Base-by-base conservation (phyloP, 208 protist species). In the Leishmania turanica region DNA sequence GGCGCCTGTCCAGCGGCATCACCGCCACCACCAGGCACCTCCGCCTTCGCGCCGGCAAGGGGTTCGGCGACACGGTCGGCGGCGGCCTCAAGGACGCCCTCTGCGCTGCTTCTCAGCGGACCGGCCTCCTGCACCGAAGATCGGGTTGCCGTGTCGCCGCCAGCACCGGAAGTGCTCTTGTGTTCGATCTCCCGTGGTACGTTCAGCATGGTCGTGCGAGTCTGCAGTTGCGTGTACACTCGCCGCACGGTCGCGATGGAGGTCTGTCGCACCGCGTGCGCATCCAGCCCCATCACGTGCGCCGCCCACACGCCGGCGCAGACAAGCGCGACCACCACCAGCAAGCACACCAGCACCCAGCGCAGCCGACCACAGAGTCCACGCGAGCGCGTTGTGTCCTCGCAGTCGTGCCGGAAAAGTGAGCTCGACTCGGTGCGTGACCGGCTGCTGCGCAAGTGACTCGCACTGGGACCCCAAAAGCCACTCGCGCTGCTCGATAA, bases 171-270 rank as follows among this genome's bases (percentile, higher is more conserved):
- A 0, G 34, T 27, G 21, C 51, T 31, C 53, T 34, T 60, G 1
- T 56, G 49, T n/a, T 37, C 11, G 64, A 86, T 86, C 56, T 86
- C 82, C 19, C 49, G 53, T 27, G 82, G 82, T 31, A 86, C 56
- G 56, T 49, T 27, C 31, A 86, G 71, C 11, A 79, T 42, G 3
- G 74, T 37, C 27, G 82, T 71, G 74, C 73, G 72, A 37, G 53
- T 78, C 54, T 77, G 78, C n/a, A 82, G 37, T 19, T 64, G 53
- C 34, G 45, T 21, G 66, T 86, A 79, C 1, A 86, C 47, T 1
- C 51, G 72, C n/a, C 37, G 75, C 9, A n/a, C 77, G 9, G 65
- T n/a, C 34, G 40, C 17, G 17, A 68, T 69, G 0, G 77, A 56
- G 4, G 47, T 51, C 47, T 76, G 64, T 8, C 65, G 77, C 11